These are phyloP conservation scores for Ustilago shanxiensis DNA, from an alignment of 1,284 basidiomycete genomes.

Conservation along the genomic window DNA sequence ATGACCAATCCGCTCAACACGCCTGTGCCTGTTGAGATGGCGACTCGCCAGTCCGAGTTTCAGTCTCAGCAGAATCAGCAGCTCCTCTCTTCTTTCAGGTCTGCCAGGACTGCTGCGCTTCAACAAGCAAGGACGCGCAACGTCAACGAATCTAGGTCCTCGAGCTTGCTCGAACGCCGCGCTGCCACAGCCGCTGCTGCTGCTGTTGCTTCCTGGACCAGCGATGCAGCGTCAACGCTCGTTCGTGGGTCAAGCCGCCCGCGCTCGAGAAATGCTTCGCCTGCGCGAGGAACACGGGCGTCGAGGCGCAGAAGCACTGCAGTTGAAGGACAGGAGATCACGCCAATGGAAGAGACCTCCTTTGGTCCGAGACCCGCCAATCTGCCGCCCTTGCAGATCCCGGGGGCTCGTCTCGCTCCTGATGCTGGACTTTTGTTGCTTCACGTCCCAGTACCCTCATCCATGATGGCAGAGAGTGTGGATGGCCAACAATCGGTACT, in stretches of 20 bases:
- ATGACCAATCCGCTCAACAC: slow-evolving; percentile 44
- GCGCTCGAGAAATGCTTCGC: slow-evolving; percentile 33
- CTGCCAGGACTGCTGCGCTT: slow-evolving; percentile 9
- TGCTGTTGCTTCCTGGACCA: not conserved
- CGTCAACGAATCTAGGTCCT: slow-evolving; percentile 12
- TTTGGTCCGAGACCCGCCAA: slow-evolving; percentile 24
- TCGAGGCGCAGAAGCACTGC: slow-evolving; percentile 35
- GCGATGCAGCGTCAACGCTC: not conserved
- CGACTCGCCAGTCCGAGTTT: not conserved
- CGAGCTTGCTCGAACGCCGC: slow-evolving; percentile 32
- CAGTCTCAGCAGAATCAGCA: slow-evolving; percentile 2
- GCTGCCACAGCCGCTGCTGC: slow-evolving; percentile 23
- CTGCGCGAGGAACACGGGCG: slow-evolving; percentile 26
- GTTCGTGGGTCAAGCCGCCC: slow-evolving; percentile 22
- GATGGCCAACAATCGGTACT: slow-evolving; percentile 7
- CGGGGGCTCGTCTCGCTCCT: slow-evolving; percentile 14
- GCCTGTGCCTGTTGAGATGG: slow-evolving; percentile 16
- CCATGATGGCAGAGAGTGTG: not conserved
- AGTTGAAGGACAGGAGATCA: slow-evolving; percentile 13
- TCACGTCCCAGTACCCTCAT: slow-evolving; percentile 3
- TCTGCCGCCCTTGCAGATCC: slow-evolving; percentile 33
- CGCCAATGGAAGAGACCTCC: not conserved
- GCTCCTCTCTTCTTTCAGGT: slow-evolving; percentile 6
- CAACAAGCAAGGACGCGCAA: slow-evolving; percentile 5
- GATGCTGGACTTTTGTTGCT: slow-evolving; percentile 9